These are phyloP conservation scores for Vicia villosa DNA, from an alignment of 306 rosid genomes.

Conservation along the genomic window DNA sequence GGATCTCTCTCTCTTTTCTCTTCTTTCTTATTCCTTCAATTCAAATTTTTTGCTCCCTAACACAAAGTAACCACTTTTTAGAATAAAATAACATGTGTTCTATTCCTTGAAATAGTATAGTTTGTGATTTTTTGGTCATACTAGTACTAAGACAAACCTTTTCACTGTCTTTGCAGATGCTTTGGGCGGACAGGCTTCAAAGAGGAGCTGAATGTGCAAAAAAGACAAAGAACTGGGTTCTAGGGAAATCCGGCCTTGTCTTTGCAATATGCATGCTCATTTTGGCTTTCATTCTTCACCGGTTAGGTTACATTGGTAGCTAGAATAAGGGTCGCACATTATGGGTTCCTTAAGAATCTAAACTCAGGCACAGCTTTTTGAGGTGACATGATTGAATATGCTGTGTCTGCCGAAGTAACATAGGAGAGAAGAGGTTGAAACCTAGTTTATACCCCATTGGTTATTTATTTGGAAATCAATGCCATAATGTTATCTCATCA, in stretches of 20 bases:
- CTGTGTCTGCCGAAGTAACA: constrained; percentile 24
- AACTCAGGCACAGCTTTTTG: constrained; percentile 22
- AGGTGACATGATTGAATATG: constrained; percentile 15
- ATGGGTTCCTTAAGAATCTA: constrained; percentile 26
- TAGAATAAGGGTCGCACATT: constrained; percentile 43
- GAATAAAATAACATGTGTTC: not conserved
- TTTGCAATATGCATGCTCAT: constrained; percentile 84
- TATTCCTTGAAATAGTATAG: constrained; percentile 12
- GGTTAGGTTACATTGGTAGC: constrained; percentile 83
- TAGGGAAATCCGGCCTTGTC: constrained; percentile 79
- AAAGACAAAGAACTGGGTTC: constrained; percentile 84
- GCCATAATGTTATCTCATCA: constrained; percentile 39
- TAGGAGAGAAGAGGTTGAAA: constrained; percentile 24
- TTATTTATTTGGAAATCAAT: constrained; percentile 36
- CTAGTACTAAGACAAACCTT: constrained; percentile 27
- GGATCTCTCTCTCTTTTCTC: not conserved
- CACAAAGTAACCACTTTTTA: not conserved
- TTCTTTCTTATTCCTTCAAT: not conserved
- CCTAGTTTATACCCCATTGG: constrained; percentile 23
- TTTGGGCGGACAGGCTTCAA: constrained; percentile 89
- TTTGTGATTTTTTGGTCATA: not conserved
- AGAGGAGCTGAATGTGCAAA: constrained; percentile 76
- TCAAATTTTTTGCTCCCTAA: not conserved
- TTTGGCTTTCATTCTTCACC: constrained; percentile 79
- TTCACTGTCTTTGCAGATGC: constrained; percentile 64